Conservation (phyloP, 495 filamentous ascomycete species). For the Talaromyces stipitatus region DNA sequence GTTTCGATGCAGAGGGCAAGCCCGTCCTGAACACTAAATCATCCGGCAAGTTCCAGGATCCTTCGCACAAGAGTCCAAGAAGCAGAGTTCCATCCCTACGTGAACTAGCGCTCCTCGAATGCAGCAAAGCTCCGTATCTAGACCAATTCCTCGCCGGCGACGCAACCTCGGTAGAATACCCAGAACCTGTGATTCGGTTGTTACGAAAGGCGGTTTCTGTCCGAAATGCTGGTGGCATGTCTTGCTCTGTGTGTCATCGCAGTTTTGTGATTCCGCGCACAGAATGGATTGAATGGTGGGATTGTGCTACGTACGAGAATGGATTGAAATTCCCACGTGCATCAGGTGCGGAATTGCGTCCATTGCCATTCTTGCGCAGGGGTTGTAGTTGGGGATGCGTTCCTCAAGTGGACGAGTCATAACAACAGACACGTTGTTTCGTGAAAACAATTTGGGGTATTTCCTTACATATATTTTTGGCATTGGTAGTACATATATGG, state of each 20-base stretch:
- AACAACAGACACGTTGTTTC: neutral
- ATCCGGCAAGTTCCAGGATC: neutral
- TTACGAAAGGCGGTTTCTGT: slow-evolving; percentile 35
- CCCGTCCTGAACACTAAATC: slow-evolving; percentile 11
- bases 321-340: slow-evolving; percentile 31
- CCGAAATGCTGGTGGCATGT: slow-evolving; percentile 41
- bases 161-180: slow-evolving; percentile 29
- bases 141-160: slow-evolving; percentile 29
- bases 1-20: slow-evolving; percentile 38
- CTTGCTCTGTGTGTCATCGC: slow-evolving; percentile 53
- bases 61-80: neutral
- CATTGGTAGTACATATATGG: neutral
- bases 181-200: slow-evolving; percentile 29
- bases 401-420: slow-evolving; percentile 12
- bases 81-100: slow-evolving; percentile 46
- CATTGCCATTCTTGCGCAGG: slow-evolving; percentile 54
- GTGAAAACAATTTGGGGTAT: neutral
- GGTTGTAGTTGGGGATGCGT: slow-evolving; percentile 64
- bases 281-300: slow-evolving; percentile 74
- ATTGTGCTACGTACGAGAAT: slow-evolving; percentile 37
- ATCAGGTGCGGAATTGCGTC: slow-evolving; percentile 27
- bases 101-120: slow-evolving; percentile 48
- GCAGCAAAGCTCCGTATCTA: slow-evolving; percentile 33
- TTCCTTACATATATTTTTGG: neutral
- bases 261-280: slow-evolving; percentile 52